Evolutionary conservation across 805 yeast genomes (phyloP).

Genomic region (Candida andamanensis): DNA sequence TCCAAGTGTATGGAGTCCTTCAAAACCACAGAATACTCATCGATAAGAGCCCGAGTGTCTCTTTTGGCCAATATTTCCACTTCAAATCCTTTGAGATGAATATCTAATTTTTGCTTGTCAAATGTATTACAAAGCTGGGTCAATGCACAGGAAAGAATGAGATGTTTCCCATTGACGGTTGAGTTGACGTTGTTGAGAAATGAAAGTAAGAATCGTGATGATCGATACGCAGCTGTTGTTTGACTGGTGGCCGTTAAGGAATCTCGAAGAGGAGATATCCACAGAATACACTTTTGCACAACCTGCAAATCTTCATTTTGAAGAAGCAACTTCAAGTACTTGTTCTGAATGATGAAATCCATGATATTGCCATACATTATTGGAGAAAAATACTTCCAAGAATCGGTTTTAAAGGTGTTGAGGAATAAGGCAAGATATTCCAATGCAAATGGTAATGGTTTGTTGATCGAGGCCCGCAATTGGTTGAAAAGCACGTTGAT

Average conservation of each 20-base stretch:
- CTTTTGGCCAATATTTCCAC: constrained; percentile 25
- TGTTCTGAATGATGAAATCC: constrained; percentile 56
- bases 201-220: constrained; percentile 3
- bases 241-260: constrained; percentile 4
- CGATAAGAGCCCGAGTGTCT: constrained; percentile 47
- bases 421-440: constrained; percentile 46
- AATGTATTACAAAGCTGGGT: too few species aligned
- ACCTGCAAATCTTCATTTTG: constrained; percentile 36
- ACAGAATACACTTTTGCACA: constrained; percentile 48
- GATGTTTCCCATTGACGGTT: too few species aligned
- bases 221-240: constrained; percentile 2
- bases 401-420: constrained; percentile 33
- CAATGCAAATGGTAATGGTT: constrained; percentile 52
- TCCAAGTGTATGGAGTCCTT: background rate
- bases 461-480: constrained; percentile 44
- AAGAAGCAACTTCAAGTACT: constrained; percentile 35
- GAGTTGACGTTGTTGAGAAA: too few species aligned
- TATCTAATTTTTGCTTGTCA: constrained; percentile 15
- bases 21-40: constrained; percentile 31
- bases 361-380: constrained; percentile 50
- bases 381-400: constrained; percentile 57
- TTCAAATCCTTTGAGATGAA: constrained; percentile 10
- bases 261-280: constrained; percentile 30
- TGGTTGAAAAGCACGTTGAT: constrained; percentile 45
- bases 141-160: too few species aligned